Evolutionary conservation across 805 yeast genomes (phyloP), one percentile per base, ranked within the genome.

Genomic region (Candida incommunis): DNA sequence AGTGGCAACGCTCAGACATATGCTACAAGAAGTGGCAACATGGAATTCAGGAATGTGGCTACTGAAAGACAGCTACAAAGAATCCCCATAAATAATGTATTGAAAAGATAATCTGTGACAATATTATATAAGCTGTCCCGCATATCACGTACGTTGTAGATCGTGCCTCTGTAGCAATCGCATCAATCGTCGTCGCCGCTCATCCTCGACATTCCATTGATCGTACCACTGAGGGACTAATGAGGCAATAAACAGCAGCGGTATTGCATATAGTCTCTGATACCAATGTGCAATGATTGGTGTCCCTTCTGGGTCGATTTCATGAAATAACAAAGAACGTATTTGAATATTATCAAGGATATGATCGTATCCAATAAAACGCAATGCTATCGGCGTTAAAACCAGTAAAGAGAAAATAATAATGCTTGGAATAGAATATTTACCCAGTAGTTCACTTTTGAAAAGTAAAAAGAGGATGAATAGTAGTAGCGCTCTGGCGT

Each of bases 31-130:
- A 35, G 73, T 84, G 20, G 82, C 92, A 2, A 61, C 54, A 1
- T 87, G 94, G 87, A 53, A 46, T 1, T 62, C 60, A 34, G 71
- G 72, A 45, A 81, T 80, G 0, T 85, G 95, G 95, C 57, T 56
- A 1, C 62, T 85, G 26, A 76, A 78, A 50, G 68, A 67, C 1
- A 86, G 77, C 48, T 75, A 70, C 50, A 60, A 21, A n/a, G 11
- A 5, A 31, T 31, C n/a, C n/a, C n/a, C n/a, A n/a, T n/a, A n/a
- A n/a, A n/a, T n/a, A n/a, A n/a, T n/a, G n/a, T n/a, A n/a, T n/a
- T n/a, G n/a, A n/a, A n/a, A n/a, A n/a, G n/a, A n/a, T n/a, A n/a
- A n/a, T n/a, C n/a, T n/a, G n/a, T n/a, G n/a, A n/a, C n/a, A n/a
- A n/a, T n/a, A n/a, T n/a, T n/a, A n/a, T n/a, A n/a, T n/a, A n/a